A percentile compares a stretch with the other conserved stretches of the same genome.
These are phyloP conservation scores for Senna tora DNA, from an alignment of 306 rosid species.

Conservation along the genomic window DNA sequence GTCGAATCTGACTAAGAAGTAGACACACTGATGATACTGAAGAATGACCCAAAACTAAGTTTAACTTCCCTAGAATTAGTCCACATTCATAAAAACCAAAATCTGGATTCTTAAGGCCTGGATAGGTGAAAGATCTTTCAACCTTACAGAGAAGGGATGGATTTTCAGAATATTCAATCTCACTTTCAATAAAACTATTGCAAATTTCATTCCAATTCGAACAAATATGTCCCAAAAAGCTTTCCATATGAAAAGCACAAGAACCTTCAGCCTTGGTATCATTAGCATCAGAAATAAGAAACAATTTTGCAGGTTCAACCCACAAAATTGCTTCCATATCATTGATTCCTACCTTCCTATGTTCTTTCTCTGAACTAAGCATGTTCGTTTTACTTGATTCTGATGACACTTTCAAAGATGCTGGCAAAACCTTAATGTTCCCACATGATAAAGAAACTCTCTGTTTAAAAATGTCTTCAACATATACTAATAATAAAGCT, in stretches of 20 bases:
- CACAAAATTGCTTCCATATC: slow-evolving; percentile 59
- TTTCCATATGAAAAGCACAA: slow-evolving; percentile 49
- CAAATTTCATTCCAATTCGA: slow-evolving; percentile 63
- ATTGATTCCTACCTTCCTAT: slow-evolving; percentile 39
- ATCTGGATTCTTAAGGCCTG: slow-evolving; percentile 46
- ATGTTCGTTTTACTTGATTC: slow-evolving; percentile 42
- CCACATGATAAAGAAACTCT: slow-evolving; percentile 75
- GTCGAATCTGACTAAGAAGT: slow-evolving; percentile 64
- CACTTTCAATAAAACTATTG: slow-evolving; percentile 50
- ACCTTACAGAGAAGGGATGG: slow-evolving; percentile 69
- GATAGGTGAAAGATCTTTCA: slow-evolving; percentile 54
- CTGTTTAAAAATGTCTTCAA: slow-evolving; percentile 60
- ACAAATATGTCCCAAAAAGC: slow-evolving; percentile 58
- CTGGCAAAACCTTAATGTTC: slow-evolving; percentile 56
- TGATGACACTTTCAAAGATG: slow-evolving; percentile 46
- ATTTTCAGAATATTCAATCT: slow-evolving; percentile 61
- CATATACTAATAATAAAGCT: slow-evolving; percentile 53
- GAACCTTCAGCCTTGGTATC: slow-evolving; percentile 44
- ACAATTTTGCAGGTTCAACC: slow-evolving; percentile 66
- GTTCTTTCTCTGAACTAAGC: slow-evolving; percentile 46
- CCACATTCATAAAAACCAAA: slow-evolving; percentile 65
- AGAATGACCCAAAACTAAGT: slow-evolving; percentile 61
- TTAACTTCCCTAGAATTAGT: slow-evolving; percentile 77
- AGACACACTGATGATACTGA: slow-evolving; percentile 63
- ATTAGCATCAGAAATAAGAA: slow-evolving; percentile 51